Evolutionary conservation across 1,284 basidiomycete genomes (phyloP), one percentile per base, ranked within the genome.

Genomic region (Pseudomicrostroma phylloplanum): DNA sequence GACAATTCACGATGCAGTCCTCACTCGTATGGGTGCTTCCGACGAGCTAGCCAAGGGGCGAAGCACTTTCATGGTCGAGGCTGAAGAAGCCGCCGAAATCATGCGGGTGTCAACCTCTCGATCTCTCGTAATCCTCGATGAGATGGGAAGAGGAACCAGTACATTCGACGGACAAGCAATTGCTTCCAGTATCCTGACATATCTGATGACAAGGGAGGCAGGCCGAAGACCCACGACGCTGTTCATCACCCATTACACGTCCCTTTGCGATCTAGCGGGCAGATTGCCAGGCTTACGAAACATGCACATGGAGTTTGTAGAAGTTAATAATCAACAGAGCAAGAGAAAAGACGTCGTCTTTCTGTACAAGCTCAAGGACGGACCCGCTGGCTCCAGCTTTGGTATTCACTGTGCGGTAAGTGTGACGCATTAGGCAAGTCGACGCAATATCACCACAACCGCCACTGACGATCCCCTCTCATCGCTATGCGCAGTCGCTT

Each of bases 11-110:
- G 93, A 97, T 76, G 86, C 87, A 0, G 86, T 97, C 13, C 83
- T 90, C 21, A 93, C 91, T 0, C 83, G 91, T 57, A 91, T 92
- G 91, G 80, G 80, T 3, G 92, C 92, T 0, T 88, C 87, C 6
- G 93, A 96, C 75, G 89, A 93, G 67, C 80, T 96, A 40, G 85
- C 87, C 1, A 83, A 88, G 41, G 91, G 91, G 0, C 86, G 90
- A 23, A 91, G 89, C 1, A 96, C 92, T 12, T 94, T 93, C 74
- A 92, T 96, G 91, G 89, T 96, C 0, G 94, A 98, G 80, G 88
- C 97, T 82, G 84, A 87, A 8, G 93, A 97, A 79, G 96, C 93
- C 0, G 89, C 88, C 70, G 90, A 96, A 67, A 93, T 97, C 61
- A 80, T 97, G 17, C 71, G 73, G 39, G 59, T 66, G 0, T 71